phyloP scores from a whole-genome alignment of 2,329 filamentous ascomycete species.

The Alternaria arbusti region DNA sequence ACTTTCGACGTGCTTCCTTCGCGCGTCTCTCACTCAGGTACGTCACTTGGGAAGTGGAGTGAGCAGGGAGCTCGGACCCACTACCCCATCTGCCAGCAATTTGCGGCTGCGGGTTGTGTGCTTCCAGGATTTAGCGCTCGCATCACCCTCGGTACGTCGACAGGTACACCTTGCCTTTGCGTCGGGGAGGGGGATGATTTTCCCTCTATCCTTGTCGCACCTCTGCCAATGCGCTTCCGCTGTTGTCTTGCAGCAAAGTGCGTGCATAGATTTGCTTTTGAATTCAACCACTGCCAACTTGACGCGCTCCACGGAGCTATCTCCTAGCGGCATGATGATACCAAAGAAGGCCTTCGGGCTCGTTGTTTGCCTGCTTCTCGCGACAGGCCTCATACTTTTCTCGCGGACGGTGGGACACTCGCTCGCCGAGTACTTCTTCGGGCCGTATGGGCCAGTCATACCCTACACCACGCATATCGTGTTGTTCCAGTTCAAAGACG shows the following conservation, averaged over 20 bases:
- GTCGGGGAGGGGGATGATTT: neutral
- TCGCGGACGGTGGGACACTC: conserved; percentile 26
- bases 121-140: conserved; percentile 11
- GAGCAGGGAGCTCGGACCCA: conserved; percentile 12
- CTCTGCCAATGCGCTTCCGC: conserved; percentile 4
- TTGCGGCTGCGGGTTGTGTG: conserved; percentile 9
- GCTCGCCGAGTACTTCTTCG: conserved; percentile 23
- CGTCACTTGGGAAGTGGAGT: conserved; percentile 20
- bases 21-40: conserved; percentile 14
- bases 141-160: conserved; percentile 10
- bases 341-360: conserved; percentile 29
- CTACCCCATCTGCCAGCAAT: conserved; percentile 5
- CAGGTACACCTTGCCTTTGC: conserved; percentile 9
- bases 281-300: neutral
- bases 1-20: conserved; percentile 5
- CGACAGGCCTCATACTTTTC: conserved; percentile 21
- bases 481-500: conserved; percentile 44
- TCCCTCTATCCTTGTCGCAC: conserved; percentile 3
- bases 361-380: conserved; percentile 16
- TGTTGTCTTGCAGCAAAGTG: neutral
- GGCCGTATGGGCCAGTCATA: conserved; percentile 18
- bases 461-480: conserved; percentile 41
- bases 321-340: conserved; percentile 25
- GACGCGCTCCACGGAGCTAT: neutral
- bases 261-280: conserved; percentile 6